Evolutionary conservation across 2,329 filamentous ascomycete genomes (phyloP), one percentile per base, ranked within the genome.

Genomic region (Cordyceps cicadae): DNA sequence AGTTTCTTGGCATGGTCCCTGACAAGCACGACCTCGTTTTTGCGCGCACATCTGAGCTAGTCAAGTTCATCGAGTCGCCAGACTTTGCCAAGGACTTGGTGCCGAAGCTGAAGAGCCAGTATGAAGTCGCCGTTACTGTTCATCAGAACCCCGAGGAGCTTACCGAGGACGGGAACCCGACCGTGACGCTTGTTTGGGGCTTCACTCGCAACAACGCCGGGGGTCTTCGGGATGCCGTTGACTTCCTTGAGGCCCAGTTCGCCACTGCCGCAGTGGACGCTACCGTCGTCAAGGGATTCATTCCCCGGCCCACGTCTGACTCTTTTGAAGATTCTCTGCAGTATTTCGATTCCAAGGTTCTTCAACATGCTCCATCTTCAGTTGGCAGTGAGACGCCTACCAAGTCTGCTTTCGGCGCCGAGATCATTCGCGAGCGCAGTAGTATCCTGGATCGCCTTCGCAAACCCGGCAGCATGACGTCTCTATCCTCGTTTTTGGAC

Each of bases 201-300:
- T 96, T 97, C 74, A 99, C 94, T 49, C 89, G 93, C 65, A 97
- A 99, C 80, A 97, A 97, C 69, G 92, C 93, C 49, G 94, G 94
- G 60, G 93, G 92, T 3, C 83, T 99, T 24, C 91, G 94, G 67
- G 94, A 99, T 75, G 94, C 94, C 53, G 94, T 97, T 68, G 94
- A 99, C 68, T 96, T 95, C 72, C 79, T 99, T 66, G 88, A 94
- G 67, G 87, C 90, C 49, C 86, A 92, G 63, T 84, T 97, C 63
- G 89, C 95, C 32, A 88, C 90, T 50, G 88, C 92, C 52, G 89
- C 90, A n/a, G 85, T 97, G n/a, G 91, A 97, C 68, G 84, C 87
- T 11, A 89, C 84, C 61, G 87, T 92, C 48, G 87, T 97, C 69
- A 95, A 95, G 74, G 94, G 94, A 57, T 87, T 91, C n/a, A 94